Conservation (phyloP, 768 basidiomycete genomes). For the Hygrocybe punicea region DNA sequence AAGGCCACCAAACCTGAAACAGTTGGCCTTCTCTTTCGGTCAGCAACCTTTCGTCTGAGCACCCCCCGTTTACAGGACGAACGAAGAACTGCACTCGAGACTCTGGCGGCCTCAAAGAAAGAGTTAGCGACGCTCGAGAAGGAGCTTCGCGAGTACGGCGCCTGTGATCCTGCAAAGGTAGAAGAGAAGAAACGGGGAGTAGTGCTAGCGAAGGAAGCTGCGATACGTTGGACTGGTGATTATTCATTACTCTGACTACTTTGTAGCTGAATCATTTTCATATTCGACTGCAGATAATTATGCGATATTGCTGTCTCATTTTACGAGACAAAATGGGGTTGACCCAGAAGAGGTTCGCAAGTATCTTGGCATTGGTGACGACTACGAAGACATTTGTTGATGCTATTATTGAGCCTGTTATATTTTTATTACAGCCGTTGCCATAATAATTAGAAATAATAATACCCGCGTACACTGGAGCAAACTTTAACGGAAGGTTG, state of each 20-base stretch:
- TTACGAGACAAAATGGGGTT: conserved; percentile 59
- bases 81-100: conserved; percentile 52
- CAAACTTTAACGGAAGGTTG: no score
- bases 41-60: not conserved
- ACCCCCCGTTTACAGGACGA: conserved; percentile 42
- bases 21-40: conserved; percentile 35
- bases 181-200: conserved; percentile 73
- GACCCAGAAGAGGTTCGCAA: conserved; percentile 61
- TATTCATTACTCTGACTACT: conserved; percentile 3
- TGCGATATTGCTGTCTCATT: conserved; percentile 58
- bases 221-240: conserved; percentile 86
- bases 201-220: conserved; percentile 77
- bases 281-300: conserved; percentile 57
- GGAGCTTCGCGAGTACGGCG: conserved; percentile 75
- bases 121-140: conserved; percentile 51
- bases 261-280: not conserved
- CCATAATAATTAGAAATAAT: no score
- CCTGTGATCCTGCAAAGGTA: conserved; percentile 79
- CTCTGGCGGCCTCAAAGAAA: conserved; percentile 47
- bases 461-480: no score
- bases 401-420: no score
- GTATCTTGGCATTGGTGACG: conserved; percentile 64
- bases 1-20: conserved; percentile 54
- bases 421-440: no score
- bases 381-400: conserved; percentile 71